phyloP scores from a whole-genome alignment of 176 grass and related monocot species.

The Carex parvula region DNA sequence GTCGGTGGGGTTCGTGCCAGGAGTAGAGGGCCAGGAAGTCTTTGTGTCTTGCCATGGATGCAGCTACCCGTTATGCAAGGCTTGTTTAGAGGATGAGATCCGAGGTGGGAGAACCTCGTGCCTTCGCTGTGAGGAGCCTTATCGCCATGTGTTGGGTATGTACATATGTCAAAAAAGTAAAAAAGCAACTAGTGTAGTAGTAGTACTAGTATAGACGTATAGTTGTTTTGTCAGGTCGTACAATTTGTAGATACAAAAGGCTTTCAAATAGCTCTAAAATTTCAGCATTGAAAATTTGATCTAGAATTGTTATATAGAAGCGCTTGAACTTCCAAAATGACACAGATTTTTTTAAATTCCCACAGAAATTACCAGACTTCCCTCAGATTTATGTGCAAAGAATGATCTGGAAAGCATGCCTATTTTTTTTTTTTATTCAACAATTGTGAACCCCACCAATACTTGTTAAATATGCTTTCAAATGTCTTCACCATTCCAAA shows the following conservation, averaged over 20 bases:
- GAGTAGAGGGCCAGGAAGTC: constrained; percentile 28
- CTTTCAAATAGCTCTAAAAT: not conserved
- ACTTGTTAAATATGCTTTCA: not conserved
- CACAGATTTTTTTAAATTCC: not conserved
- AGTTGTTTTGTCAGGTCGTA: not conserved
- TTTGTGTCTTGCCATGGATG: constrained; percentile 77
- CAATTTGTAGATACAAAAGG: not conserved
- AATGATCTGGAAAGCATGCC: not conserved
- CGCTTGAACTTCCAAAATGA: not conserved
- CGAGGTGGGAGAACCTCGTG: constrained; percentile 61
- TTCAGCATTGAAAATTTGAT: not conserved
- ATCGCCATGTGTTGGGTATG: constrained; percentile 37
- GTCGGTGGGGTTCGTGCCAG: constrained; percentile 32
- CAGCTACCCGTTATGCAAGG: constrained; percentile 71
- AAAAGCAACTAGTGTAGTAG: no score
- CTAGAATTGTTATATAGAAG: not conserved
- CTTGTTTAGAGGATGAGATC: constrained; percentile 78
- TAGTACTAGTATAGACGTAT: not conserved
- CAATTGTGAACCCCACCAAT: not conserved
- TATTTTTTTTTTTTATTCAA: not conserved
- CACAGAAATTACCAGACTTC: not conserved
- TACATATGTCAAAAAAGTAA: not conserved
- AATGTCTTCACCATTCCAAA: not conserved
- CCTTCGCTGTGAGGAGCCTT: constrained; percentile 67
- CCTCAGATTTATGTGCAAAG: not conserved